Conservation (phyloP, 495 filamentous ascomycete genomes). For the Aspergillus sclerotioniger region DNA sequence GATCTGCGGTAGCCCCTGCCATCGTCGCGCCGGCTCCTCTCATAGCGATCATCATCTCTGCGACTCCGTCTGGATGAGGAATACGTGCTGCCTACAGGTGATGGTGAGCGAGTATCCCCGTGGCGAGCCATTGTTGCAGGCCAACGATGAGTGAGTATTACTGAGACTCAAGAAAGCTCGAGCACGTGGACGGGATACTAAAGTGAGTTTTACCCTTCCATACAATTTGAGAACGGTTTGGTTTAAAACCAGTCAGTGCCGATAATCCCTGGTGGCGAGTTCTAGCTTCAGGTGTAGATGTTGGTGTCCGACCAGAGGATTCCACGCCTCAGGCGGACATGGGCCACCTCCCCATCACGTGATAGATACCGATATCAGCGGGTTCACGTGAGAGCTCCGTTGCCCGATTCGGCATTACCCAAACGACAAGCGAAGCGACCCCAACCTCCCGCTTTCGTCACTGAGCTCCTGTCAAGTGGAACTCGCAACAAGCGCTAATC, state of each 20-base stretch:
- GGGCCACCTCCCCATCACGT: slow-evolving; percentile 15
- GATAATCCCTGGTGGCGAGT: slow-evolving; percentile 10
- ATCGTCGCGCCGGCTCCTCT: slow-evolving; percentile 64
- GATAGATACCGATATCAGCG: slow-evolving; percentile 1
- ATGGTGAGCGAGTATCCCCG: slow-evolving; percentile 93
- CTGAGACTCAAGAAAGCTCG: slow-evolving; percentile 44
- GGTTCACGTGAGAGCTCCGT: slow-evolving; percentile 19
- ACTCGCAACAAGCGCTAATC: not conserved
- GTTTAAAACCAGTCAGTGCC: not conserved
- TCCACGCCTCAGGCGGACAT: not conserved
- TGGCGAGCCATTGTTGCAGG: slow-evolving; percentile 81
- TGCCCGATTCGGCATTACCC: slow-evolving; percentile 27
- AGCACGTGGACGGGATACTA: slow-evolving; percentile 21
- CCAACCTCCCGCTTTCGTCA: slow-evolving; percentile 32
- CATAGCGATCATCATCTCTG: slow-evolving; percentile 75
- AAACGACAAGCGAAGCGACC: slow-evolving; percentile 32
- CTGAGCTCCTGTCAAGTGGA: slow-evolving; percentile 21
- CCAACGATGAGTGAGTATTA: slow-evolving; percentile 65
- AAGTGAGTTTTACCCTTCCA: slow-evolving; percentile 23
- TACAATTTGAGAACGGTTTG: slow-evolving; percentile 9
- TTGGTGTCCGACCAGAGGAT: not conserved
- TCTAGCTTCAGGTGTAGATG: not conserved
- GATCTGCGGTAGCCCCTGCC: slow-evolving; percentile 60
- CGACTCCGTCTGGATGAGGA: slow-evolving; percentile 69
- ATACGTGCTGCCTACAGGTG: slow-evolving; percentile 86